Evolutionary conservation across 495 filamentous ascomycete genomes (phyloP).

Genomic region (Penicillium salamii): DNA sequence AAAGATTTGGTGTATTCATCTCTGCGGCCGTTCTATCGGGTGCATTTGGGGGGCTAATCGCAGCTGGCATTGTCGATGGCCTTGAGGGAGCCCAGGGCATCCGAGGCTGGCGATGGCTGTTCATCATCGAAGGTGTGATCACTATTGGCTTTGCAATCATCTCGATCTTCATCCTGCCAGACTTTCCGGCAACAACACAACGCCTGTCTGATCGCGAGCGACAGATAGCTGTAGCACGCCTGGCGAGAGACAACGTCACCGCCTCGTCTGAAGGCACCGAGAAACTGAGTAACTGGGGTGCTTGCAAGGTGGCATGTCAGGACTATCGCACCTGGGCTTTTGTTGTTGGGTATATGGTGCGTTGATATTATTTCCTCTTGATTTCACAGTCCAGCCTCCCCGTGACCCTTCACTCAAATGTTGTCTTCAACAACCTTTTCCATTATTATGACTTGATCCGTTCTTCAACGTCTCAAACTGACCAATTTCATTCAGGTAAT

Average conservation of each 20-base stretch:
- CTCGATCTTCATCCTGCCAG: conserved; percentile 26
- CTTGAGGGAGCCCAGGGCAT: conserved; percentile 51
- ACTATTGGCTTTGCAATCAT: conserved; percentile 38
- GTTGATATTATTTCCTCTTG: too few species aligned
- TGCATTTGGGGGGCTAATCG: conserved; percentile 50
- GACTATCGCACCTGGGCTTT: conserved; percentile 29
- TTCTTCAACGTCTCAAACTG: too few species aligned
- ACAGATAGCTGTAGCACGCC: conserved; percentile 20
- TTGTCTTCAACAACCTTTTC: background rate
- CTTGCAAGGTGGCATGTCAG: conserved; percentile 11
- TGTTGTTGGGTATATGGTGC: conserved; percentile 33
- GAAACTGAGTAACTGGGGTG: conserved; percentile 8
- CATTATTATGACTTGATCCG: too few species aligned
- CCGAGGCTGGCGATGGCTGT: conserved; percentile 65
- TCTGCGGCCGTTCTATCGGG: conserved; percentile 46
- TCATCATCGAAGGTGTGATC: conserved; percentile 64
- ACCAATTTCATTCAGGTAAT: too few species aligned
- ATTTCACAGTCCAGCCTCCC: too few species aligned
- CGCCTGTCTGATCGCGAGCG: conserved; percentile 22
- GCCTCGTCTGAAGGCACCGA: conserved; percentile 16
- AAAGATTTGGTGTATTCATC: conserved; percentile 49
- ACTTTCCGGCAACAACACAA: conserved; percentile 28
- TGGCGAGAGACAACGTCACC: conserved; percentile 17
- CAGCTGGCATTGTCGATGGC: conserved; percentile 34
- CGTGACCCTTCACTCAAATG: too few species aligned